Evolutionary conservation across 371 early-diverging fungal genomes (phyloP).

Genomic region (Actinomortierella wolfii): DNA sequence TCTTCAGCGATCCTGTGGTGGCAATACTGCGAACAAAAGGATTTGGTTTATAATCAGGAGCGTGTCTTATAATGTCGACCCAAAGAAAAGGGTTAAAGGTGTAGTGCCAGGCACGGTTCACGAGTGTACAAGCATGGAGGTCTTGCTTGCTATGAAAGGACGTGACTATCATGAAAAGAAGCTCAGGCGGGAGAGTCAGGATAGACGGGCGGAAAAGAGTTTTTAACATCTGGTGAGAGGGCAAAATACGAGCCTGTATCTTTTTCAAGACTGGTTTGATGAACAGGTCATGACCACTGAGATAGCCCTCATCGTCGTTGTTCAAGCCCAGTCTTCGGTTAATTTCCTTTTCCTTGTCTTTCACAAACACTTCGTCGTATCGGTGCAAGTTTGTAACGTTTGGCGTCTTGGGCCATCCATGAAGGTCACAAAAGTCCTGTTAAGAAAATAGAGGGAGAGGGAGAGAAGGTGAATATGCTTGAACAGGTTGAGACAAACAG

Average conservation of each 20-base stretch:
- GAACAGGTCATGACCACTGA: constrained; percentile 6
- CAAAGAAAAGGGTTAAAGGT: constrained; percentile 8
- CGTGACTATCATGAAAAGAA: constrained; percentile 8
- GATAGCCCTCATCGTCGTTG: constrained; percentile 4
- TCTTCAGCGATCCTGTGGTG: constrained; percentile 6
- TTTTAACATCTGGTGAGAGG: too few relatives aligned
- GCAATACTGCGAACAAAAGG: constrained; percentile 1
- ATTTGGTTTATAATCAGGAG: neutral
- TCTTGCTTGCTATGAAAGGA: constrained; percentile 2
- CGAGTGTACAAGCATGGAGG: constrained; percentile 10
- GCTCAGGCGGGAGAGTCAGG: constrained; percentile 5
- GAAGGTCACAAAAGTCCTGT: constrained; percentile 3
- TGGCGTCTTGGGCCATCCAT: constrained; percentile 7
- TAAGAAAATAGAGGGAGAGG: too few relatives aligned
- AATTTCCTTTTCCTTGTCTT: constrained; percentile 1
- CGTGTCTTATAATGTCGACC: neutral
- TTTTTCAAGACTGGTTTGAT: constrained; percentile 3
- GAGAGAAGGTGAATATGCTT: too few relatives aligned
- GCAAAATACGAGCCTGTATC: neutral
- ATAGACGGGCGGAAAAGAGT: constrained; percentile 1
- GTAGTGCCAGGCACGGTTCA: constrained; percentile 9
- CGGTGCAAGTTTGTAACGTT: constrained; percentile 6
- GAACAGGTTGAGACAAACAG: too few relatives aligned
- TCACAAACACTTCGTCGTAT: constrained; percentile 9
- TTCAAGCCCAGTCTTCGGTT: too few relatives aligned